phyloP scores from a whole-genome alignment of 2,329 filamentous ascomycete species.

The Trichoderma cornu-damae region DNA sequence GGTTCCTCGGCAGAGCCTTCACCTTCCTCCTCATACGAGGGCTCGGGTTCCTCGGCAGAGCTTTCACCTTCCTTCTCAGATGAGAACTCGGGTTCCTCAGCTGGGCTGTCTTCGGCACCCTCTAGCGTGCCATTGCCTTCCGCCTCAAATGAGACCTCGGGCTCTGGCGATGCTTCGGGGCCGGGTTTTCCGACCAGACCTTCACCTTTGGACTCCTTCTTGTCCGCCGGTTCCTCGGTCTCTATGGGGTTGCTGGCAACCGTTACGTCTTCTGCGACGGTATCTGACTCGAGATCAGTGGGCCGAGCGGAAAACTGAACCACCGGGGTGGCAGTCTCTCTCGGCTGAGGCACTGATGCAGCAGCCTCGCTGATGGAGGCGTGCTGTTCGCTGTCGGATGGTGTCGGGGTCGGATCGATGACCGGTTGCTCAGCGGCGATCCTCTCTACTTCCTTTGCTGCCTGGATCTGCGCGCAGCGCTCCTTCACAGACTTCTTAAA shows the following conservation, averaged over 20 bases:
- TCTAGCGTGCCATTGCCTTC: not conserved
- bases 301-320: constrained; percentile 11
- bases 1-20: constrained; percentile 1
- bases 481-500: not conserved
- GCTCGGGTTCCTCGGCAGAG: not conserved
- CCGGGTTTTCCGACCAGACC: constrained; percentile 1
- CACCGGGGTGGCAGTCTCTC: not conserved
- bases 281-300: constrained; percentile 9
- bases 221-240: constrained; percentile 15
- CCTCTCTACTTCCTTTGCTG: not conserved
- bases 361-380: not conserved
- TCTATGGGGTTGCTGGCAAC: not conserved
- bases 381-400: constrained; percentile 2
- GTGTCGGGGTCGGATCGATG: not conserved
- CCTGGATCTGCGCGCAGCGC: not conserved
- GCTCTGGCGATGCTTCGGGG: not conserved
- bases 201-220: constrained; percentile 12
- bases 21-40: not conserved
- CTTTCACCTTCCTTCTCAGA: not conserved
- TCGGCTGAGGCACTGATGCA: constrained; percentile 12
- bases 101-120: constrained; percentile 3
- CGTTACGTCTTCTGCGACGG: constrained; percentile 5
- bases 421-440: constrained; percentile 5
- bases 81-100: constrained; percentile 3
- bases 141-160: not conserved